Percentiles rank a stretch among this genome's conserved stretches.
Conservation (phyloP, 2,329 filamentous ascomycete species). For the Trichothecium sympodiale region DNA sequence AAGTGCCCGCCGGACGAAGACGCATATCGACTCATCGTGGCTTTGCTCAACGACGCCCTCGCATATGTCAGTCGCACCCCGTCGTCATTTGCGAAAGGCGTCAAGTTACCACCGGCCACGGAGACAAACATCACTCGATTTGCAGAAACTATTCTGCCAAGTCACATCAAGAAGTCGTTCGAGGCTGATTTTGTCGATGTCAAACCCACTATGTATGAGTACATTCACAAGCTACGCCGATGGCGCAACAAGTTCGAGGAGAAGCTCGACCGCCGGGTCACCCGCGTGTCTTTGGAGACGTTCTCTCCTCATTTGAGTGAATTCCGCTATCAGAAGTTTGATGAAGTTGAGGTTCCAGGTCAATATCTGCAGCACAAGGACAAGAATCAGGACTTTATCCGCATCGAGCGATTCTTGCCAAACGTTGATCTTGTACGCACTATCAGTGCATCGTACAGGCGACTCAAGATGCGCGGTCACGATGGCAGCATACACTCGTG, state of each 20-base stretch:
- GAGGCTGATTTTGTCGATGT: conserved; percentile 93
- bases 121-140: conserved; percentile 96
- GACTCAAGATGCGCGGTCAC: conserved; percentile 91
- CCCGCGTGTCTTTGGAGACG: conserved; percentile 64
- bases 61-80: conserved; percentile 87
- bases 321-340: conserved; percentile 95
- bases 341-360: conserved; percentile 94
- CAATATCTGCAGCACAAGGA: conserved; percentile 97
- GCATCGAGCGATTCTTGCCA: conserved; percentile 92
- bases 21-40: conserved; percentile 94
- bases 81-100: conserved; percentile 75
- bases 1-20: conserved; percentile 98
- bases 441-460: conserved; percentile 81
- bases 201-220: conserved; percentile 96
- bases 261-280: conserved; percentile 77
- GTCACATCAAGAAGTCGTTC: conserved; percentile 91
- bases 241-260: conserved; percentile 99
- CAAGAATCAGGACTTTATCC: conserved; percentile 97
- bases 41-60: conserved; percentile 86
- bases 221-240: conserved; percentile 89
- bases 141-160: conserved; percentile 87
- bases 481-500: conserved; percentile 97
- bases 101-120: conserved; percentile 79
- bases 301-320: conserved; percentile 90
- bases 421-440: conserved; percentile 88